Evolutionary conservation across 2,329 filamentous ascomycete species (phyloP).

Genomic region (Alternaria viburni): DNA sequence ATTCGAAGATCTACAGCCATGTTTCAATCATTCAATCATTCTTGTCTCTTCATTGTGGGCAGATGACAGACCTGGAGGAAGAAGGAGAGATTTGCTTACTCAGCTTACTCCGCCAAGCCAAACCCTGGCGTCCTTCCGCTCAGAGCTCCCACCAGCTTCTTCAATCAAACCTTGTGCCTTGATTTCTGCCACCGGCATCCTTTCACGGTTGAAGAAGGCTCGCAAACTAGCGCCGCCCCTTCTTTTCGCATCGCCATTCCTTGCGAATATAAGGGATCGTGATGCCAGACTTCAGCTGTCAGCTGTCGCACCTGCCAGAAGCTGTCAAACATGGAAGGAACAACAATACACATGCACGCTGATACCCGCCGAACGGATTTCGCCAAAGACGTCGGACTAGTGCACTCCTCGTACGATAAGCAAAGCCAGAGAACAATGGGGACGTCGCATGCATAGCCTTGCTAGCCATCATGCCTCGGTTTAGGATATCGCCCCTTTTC

Average conservation of each 20-base stretch:
- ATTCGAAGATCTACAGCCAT: fast-evolving
- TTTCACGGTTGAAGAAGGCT: fast-evolving
- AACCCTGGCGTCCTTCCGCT: neutral
- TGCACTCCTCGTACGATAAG: neutral
- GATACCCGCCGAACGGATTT: neutral
- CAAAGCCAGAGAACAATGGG: neutral
- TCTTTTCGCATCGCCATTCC: neutral
- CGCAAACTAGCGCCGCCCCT: neutral
- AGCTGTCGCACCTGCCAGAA: neutral
- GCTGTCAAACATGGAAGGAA: neutral
- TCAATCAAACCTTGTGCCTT: neutral
- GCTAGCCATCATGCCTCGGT: neutral
- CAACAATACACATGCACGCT: neutral
- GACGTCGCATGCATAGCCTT: neutral
- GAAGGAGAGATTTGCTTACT: neutral
- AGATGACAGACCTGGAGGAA: neutral
- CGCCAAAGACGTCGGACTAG: neutral
- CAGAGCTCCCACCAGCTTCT: neutral
- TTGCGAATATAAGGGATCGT: neutral
- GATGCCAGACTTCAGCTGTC: neutral
- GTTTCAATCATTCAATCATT: neutral
- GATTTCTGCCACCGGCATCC: neutral
- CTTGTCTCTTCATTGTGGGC: neutral
- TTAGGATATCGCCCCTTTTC: neutral
- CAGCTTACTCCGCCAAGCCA: neutral